Conservation (phyloP, 2,329 filamentous ascomycete species). For the Phialophora chinensis region DNA sequence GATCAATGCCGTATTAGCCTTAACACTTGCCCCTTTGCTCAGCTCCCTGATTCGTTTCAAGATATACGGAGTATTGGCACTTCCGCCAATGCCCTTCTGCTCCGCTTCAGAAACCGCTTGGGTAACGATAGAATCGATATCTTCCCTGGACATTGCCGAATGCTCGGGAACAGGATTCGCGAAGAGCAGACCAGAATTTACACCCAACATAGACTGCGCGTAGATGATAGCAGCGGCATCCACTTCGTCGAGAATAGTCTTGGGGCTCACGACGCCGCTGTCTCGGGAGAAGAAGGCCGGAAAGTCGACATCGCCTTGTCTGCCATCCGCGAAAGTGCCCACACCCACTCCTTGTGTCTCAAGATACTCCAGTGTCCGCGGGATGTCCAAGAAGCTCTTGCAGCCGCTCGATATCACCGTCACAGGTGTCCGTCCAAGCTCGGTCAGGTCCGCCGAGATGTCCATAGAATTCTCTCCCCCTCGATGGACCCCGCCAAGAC, state of each 20-base stretch:
- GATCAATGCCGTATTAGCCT: slow-evolving; percentile 74
- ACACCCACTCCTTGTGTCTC: slow-evolving; percentile 77
- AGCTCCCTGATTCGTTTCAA: slow-evolving; percentile 79
- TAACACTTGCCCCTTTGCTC: slow-evolving; percentile 72
- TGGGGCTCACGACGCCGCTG: slow-evolving; percentile 80
- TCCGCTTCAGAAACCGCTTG: slow-evolving; percentile 70
- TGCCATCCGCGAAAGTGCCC: slow-evolving; percentile 85
- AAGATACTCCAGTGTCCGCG: slow-evolving; percentile 81
- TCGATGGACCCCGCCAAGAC: slow-evolving; percentile 90
- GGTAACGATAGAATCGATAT: slow-evolving; percentile 73
- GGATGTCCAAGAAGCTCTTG: slow-evolving; percentile 95
- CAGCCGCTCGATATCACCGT: slow-evolving; percentile 88
- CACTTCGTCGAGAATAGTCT: slow-evolving; percentile 72
- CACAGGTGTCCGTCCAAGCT: slow-evolving; percentile 86
- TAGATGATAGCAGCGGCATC: slow-evolving; percentile 90
- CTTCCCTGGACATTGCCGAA: slow-evolving; percentile 69
- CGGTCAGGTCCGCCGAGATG: slow-evolving; percentile 91
- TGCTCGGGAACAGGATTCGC: slow-evolving; percentile 84
- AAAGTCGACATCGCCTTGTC: slow-evolving; percentile 72
- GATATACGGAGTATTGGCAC: slow-evolving; percentile 83
- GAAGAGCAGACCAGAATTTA: slow-evolving; percentile 82
- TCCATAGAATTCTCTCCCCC: slow-evolving; percentile 88
- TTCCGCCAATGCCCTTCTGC: slow-evolving; percentile 71
- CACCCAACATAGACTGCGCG: slow-evolving; percentile 73
- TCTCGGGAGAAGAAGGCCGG: slow-evolving; percentile 93